phyloP scores from a whole-genome alignment of 345 rosid species.

The Nephelium lappaceum region DNA sequence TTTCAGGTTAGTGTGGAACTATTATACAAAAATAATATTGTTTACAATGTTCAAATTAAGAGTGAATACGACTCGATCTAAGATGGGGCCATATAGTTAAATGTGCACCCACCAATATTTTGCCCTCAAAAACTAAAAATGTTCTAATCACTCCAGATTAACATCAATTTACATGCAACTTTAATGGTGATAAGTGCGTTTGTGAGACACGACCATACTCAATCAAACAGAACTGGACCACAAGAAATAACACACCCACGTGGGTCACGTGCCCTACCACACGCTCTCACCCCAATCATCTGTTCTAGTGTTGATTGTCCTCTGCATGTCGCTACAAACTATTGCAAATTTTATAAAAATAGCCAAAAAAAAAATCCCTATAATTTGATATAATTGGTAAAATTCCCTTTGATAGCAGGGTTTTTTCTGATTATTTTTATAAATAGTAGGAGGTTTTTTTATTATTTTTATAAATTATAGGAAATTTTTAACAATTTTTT shows the following conservation, averaged over 20 bases:
- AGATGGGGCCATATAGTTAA: too few species aligned
- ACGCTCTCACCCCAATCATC: background rate
- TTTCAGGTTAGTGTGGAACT: too few species aligned
- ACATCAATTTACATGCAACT: too few species aligned
- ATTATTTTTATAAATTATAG: too few species aligned
- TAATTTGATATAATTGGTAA: too few species aligned
- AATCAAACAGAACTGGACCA: background rate
- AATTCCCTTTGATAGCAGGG: too few species aligned
- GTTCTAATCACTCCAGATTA: background rate
- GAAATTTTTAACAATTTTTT: too few species aligned
- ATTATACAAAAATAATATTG: background rate
- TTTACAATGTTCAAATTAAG: background rate
- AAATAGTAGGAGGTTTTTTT: too few species aligned
- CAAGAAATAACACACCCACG: background rate
- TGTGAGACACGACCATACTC: background rate
- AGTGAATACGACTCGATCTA: too few species aligned
- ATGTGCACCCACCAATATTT: background rate
- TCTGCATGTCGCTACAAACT: background rate
- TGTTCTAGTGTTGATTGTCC: background rate
- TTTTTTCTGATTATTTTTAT: too few species aligned
- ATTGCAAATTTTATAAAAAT: background rate
- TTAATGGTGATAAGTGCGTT: too few species aligned
- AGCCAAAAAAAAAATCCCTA: too few species aligned
- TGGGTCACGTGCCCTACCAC: constrained; percentile 10
- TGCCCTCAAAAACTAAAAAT: background rate